A percentile compares a stretch with the other conserved stretches of the same genome.
Conservation (phyloP, 2,329 filamentous ascomycete species). For the Colletotrichum sansevieriae region DNA sequence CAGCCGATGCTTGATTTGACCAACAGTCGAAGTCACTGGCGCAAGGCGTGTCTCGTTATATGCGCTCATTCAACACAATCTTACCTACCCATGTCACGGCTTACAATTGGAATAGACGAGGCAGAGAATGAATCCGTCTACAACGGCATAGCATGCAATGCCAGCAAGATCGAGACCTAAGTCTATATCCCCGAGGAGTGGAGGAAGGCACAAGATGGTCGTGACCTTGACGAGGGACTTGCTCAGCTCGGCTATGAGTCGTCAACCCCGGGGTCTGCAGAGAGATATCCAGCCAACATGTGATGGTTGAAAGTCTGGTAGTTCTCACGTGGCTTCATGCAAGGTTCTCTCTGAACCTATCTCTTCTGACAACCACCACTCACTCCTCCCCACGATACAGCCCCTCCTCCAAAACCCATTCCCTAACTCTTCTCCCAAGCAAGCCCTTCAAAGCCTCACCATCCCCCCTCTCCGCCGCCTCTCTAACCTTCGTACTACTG, state of each 20-base stretch:
- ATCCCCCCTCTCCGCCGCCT: conserved; percentile 62
- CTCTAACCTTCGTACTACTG: conserved; percentile 74
- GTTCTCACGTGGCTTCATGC: too few relatives aligned
- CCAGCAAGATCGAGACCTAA: too few relatives aligned
- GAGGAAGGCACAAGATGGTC: neutral
- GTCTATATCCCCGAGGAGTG: neutral
- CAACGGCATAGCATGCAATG: too few relatives aligned
- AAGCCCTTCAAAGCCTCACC: conserved; percentile 63
- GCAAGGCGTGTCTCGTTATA: too few relatives aligned
- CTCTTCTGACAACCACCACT: neutral
- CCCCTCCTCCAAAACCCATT: conserved; percentile 68
- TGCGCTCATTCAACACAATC: too few relatives aligned
- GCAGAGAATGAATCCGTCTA: too few relatives aligned
- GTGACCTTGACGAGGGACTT: neutral
- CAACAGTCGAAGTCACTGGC: too few relatives aligned
- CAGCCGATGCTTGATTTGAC: too few relatives aligned
- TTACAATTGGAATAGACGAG: too few relatives aligned
- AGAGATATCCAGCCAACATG: neutral
- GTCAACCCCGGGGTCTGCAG: neutral
- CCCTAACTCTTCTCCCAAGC: conserved; percentile 68
- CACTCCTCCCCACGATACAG: conserved; percentile 63
- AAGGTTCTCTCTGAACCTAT: too few relatives aligned
- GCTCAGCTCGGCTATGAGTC: neutral
- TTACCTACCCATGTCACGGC: too few relatives aligned
- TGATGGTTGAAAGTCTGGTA: too few relatives aligned